Conservation (phyloP, 2,329 filamentous ascomycete species). For the Phialophora expanda region DNA sequence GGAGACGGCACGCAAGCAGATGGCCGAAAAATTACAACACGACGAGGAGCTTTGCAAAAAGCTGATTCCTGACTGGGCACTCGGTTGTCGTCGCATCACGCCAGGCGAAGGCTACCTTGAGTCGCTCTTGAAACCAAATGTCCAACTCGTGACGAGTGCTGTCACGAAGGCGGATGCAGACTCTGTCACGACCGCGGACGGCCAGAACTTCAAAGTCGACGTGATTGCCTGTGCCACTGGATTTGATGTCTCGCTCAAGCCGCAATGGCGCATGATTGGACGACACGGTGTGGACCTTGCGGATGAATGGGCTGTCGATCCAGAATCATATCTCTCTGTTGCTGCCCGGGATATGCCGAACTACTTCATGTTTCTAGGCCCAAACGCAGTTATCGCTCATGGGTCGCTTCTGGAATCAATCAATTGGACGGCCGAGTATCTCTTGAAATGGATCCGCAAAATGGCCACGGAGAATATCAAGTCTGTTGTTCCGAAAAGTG, state of each 20-base stretch:
- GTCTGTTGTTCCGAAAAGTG: conserved; percentile 40
- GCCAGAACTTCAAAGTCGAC: conserved; percentile 40
- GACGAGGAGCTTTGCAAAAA: conserved; percentile 35
- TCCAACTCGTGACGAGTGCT: conserved; percentile 42
- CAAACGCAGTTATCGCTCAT: conserved; percentile 41
- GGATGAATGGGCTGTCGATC: conserved; percentile 41
- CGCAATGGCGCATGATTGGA: conserved; percentile 46
- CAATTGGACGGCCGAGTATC: conserved; percentile 42
- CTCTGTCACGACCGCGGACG: conserved; percentile 39
- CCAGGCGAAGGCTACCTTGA: conserved; percentile 60
- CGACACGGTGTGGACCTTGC: conserved; percentile 40
- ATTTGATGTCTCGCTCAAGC: conserved; percentile 48
- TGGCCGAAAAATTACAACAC: conserved; percentile 30
- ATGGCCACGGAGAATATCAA: conserved; percentile 45
- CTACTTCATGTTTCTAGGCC: conserved; percentile 45
- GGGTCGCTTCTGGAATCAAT: conserved; percentile 41
- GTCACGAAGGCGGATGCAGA: conserved; percentile 44
- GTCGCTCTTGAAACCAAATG: conserved; percentile 51
- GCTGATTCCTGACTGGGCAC: conserved; percentile 39
- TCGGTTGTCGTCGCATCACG: too few species aligned
- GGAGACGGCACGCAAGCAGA: conserved; percentile 24
- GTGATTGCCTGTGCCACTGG: conserved; percentile 50
- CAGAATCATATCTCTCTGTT: conserved; percentile 42
- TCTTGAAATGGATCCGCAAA: conserved; percentile 43
- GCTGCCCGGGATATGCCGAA: conserved; percentile 43